These are phyloP conservation scores for Phytophthora ramorum DNA, from an alignment of 352 stramenopile species.

Conservation along the genomic window DNA sequence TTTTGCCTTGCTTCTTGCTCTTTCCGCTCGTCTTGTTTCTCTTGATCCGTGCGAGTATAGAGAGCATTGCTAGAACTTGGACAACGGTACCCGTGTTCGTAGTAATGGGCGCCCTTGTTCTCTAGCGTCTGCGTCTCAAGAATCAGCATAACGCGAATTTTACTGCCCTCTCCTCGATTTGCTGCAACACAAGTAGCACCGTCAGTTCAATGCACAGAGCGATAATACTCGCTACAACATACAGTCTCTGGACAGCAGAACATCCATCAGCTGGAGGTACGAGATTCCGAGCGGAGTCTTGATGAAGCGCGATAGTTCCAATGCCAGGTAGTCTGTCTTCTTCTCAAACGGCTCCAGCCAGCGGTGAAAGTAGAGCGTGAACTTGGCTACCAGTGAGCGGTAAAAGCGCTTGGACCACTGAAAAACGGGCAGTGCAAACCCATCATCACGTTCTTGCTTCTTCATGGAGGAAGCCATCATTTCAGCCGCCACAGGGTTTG, in stretches of 20 bases:
- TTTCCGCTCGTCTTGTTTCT: constrained; percentile 40
- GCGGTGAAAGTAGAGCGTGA: constrained; percentile 82
- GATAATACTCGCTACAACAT: constrained; percentile 25
- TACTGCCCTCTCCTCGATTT: constrained; percentile 55
- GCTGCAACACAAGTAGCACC: constrained; percentile 36
- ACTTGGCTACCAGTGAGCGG: constrained; percentile 85
- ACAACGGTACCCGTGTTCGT: constrained; percentile 79
- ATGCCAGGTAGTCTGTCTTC: constrained; percentile 64
- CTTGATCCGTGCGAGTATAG: constrained; percentile 41
- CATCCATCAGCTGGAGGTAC: constrained; percentile 85
- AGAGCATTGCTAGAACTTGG: constrained; percentile 60
- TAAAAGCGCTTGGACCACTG: constrained; percentile 87
- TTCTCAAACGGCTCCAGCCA: constrained; percentile 81
- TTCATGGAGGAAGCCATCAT: constrained; percentile 84
- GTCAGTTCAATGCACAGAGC: constrained; percentile 9
- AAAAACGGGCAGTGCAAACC: constrained; percentile 80
- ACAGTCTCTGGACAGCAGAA: constrained; percentile 75
- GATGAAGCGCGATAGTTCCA: constrained; percentile 76
- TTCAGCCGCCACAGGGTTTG: constrained; percentile 68
- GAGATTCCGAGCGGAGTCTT: constrained; percentile 80
- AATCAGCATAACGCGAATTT: constrained; percentile 71
- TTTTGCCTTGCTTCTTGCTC: constrained; percentile 32
- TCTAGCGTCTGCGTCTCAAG: constrained; percentile 80
- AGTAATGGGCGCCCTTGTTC: constrained; percentile 80
- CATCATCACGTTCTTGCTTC: constrained; percentile 78